Percentiles rank a stretch among this genome's conserved stretches.
Evolutionary conservation across 2,329 filamentous ascomycete species (phyloP).

Genomic region (Fusarium floridanum): DNA sequence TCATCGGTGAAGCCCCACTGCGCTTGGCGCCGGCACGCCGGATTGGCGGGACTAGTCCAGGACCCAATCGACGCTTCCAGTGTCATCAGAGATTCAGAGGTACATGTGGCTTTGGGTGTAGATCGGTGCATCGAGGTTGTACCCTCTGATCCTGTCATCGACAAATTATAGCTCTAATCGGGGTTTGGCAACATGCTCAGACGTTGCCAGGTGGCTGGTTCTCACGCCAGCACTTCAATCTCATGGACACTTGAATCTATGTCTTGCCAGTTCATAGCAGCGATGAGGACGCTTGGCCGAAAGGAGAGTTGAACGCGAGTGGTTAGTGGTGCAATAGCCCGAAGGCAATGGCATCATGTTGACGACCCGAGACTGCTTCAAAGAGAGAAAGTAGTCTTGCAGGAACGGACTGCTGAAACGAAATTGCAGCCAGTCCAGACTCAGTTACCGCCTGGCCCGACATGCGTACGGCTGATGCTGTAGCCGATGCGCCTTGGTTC

Average conservation of each 20-base stretch:
- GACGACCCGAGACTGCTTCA: neutral
- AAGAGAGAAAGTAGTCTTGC: neutral
- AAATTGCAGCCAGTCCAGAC: neutral
- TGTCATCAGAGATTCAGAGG: slow-evolving; percentile 20
- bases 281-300: neutral
- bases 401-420: neutral
- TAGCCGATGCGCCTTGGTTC: slow-evolving; percentile 21
- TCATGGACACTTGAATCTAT: neutral
- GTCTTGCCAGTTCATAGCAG: neutral
- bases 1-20: slow-evolving; percentile 30
- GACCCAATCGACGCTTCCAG: neutral
- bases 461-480: slow-evolving; percentile 23
- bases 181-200: neutral
- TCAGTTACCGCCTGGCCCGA: neutral
- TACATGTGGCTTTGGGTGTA: slow-evolving; percentile 12
- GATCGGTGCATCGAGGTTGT: slow-evolving; percentile 29
- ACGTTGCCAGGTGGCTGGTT: neutral
- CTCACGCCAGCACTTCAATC: neutral
- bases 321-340: slow-evolving; percentile 7
- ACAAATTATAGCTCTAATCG: neutral
- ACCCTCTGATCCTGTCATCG: neutral
- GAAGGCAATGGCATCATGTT: slow-evolving; percentile 3
- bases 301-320: slow-evolving; percentile 12
- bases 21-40: neutral
- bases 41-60: slow-evolving; percentile 19